Base-by-base conservation (phyloP, 108 stramenopile genomes). In the Epithemia pelagica region DNA sequence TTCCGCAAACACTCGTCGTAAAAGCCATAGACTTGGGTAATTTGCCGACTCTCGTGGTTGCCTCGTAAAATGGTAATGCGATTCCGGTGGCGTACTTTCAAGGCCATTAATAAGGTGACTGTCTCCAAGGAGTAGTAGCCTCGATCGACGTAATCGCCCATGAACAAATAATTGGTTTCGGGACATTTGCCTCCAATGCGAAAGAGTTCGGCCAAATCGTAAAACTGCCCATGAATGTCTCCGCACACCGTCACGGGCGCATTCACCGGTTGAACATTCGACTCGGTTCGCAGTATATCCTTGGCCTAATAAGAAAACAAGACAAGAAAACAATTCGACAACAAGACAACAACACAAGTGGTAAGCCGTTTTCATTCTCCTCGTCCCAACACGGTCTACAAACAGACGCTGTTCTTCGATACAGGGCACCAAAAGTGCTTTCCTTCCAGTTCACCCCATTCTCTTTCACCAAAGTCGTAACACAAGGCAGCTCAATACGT, bases 71-170 rank as follows among this genome's bases (percentile, higher is more conserved):
- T 87, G 65, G 83, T 86, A 31, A 99, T 83, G 22, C 98, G 86
- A 52, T 96, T 89, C 5, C 94, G 95, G 79, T 89, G 97, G 30
- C 97, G 82, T 27, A 98, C 96, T 68, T 99, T 99, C 59, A 98
- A 86, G 65, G 88, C 89, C 0, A 98, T 92, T 22, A 99, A 74
- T 71, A 98, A 67, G 30, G 91, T 91, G 46, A 97, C 96, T 0
- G 95, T 95, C 76, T 99, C 98, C 33, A 99, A 93, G 33, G 92
- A 94, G 75, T 97, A 99, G 68, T 97, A 99, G 0, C 98, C 98
- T 58, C 98, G 78, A 74, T 99, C 98, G 51, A 99, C 93, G 68
- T 98, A 99, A 75, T 99, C 99, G 19, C 99, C 99, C 95, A 97
- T 96, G 77, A 99, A 99, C 32, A 99, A 75, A 75, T 98, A 99